Evolutionary conservation across 1,139 yeast species (phyloP).

Genomic region (Yamadazyma dendronema): DNA sequence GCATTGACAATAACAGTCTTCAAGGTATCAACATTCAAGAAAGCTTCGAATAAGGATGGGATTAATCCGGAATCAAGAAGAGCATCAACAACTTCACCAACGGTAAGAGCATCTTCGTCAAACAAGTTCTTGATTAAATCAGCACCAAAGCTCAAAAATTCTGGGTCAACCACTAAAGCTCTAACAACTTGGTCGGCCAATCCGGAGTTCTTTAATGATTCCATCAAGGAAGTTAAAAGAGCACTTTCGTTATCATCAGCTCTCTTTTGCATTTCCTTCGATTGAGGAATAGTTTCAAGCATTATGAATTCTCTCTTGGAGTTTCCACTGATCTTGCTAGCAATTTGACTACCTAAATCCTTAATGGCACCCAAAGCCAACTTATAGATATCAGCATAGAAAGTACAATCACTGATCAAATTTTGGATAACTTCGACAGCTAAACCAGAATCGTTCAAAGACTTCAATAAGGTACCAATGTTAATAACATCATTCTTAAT

Average conservation of each 20-base stretch:
- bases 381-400: conserved; percentile 41
- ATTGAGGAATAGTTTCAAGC: conserved; percentile 5
- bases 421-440: conserved; percentile 38
- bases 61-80: conserved; percentile 39
- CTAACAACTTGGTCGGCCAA: conserved; percentile 43
- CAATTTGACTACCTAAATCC: conserved; percentile 31
- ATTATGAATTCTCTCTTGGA: conserved; percentile 21
- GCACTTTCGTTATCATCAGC: conserved; percentile 16
- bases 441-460: conserved; percentile 46
- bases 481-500: conserved; percentile 36
- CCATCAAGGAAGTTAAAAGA: conserved; percentile 39
- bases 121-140: conserved; percentile 34
- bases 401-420: conserved; percentile 40
- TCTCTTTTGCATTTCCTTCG: conserved; percentile 7
- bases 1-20: conserved; percentile 43
- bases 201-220: conserved; percentile 46
- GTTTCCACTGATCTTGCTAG: conserved; percentile 22
- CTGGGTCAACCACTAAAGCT: conserved; percentile 39
- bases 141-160: conserved; percentile 43
- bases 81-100: conserved; percentile 29
- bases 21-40: conserved; percentile 41
- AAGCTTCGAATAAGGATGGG: conserved; percentile 36
- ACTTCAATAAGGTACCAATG: conserved; percentile 37
- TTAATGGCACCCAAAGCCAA: conserved; percentile 32
- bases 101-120: conserved; percentile 28